Conservation (phyloP, 108 stramenopile species). For the Fragilariopsis cylindrus region DNA sequence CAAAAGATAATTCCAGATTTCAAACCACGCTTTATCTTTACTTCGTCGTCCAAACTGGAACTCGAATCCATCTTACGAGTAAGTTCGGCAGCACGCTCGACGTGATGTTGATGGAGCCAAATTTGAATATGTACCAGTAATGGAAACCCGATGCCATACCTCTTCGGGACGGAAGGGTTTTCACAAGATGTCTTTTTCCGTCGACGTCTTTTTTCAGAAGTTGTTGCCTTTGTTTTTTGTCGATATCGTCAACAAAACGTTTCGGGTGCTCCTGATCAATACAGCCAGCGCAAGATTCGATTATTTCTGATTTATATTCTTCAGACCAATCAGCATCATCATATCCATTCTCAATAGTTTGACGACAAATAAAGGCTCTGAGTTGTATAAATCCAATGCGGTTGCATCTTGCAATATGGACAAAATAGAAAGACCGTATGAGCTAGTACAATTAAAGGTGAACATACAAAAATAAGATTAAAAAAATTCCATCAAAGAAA, state of each 20-base stretch:
- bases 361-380: slow-evolving; percentile 27
- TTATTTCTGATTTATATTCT: slow-evolving; percentile 6
- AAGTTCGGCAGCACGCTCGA: slow-evolving; percentile 16
- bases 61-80: slow-evolving; percentile 22
- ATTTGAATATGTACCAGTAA: slow-evolving; percentile 22
- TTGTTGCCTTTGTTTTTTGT: background rate
- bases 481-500: background rate
- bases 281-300: slow-evolving; percentile 24
- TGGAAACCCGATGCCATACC: slow-evolving; percentile 21
- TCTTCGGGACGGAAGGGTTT: slow-evolving; percentile 1
- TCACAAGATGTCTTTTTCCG: background rate
- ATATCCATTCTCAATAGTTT: slow-evolving; percentile 18
- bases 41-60: slow-evolving; percentile 13
- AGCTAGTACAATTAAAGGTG: background rate
- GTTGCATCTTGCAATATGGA: slow-evolving; percentile 12
- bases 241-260: slow-evolving; percentile 7
- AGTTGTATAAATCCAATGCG: slow-evolving; percentile 22
- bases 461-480: background rate
- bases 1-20: slow-evolving; percentile 29
- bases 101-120: slow-evolving; percentile 12
- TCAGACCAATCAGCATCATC: slow-evolving; percentile 14
- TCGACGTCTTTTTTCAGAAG: background rate
- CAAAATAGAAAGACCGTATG: slow-evolving; percentile 16
- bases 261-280: slow-evolving; percentile 20
- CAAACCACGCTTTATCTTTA: slow-evolving; percentile 22